Base-by-base conservation (phyloP, 2,329 filamentous ascomycete species). In the Fusarium chaquense region DNA sequence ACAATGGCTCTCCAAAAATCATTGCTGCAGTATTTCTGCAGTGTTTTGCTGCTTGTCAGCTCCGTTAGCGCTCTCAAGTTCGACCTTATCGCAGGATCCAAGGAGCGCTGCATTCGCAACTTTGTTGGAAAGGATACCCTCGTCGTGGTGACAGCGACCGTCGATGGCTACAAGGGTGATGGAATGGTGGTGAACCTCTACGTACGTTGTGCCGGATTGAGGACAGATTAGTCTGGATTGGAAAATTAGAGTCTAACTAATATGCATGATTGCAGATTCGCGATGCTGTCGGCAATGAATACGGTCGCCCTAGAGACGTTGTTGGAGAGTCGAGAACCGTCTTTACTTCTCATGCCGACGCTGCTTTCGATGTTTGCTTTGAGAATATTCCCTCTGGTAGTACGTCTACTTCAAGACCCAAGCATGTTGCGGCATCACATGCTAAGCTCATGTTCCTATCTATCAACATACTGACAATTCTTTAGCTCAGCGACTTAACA, bases 281-380 rank as follows among this genome's bases (percentile, higher is more conserved):
- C 81, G 96, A 99, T 83, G 91, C 94, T 18, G 89, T 97, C 75
- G 95, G 94, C 78, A 99, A 99, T 83, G 94, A 98, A 81, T 98
- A 98, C 82, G 94, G 93, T 78, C 89, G 90, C 66, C 93, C 96
- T 55, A 95, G 92, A 82, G 94, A 99, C 77, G 89, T 98, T 65
- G 92, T 90, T 18, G 96, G 96, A 81, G 94, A 98, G 84, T 92
- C 93, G 80, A 90, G 95, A 78, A 94, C 94, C 79, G 93, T 95
- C 52, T 99, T 99, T 80, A 98, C 95, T 49, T 93, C 94, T 38
- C 92, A 96, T 79, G 90, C 91, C 53, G 94, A 98, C 81, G 92
- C 93, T 35, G 92, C 93, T 12, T 98, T 99, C 77, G 95, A 98
- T 77, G 93, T 99, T 54, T 99, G 95, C 86, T 97, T 98, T 78